These are phyloP conservation scores for Ceratobasidium sp. DNA, from an alignment of 1,284 basidiomycete genomes.

Conservation along the genomic window DNA sequence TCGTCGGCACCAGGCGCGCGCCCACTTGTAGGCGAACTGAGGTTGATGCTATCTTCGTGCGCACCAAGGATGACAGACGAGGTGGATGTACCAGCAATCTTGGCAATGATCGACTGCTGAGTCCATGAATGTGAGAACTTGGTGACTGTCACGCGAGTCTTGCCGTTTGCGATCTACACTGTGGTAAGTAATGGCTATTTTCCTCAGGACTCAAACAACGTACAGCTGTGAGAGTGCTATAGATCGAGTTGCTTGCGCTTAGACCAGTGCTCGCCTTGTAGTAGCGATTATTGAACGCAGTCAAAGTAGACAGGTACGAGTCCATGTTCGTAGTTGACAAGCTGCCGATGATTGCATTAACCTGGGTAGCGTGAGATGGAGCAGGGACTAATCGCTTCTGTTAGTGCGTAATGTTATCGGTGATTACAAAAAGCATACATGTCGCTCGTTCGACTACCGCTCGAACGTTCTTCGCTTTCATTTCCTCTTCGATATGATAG, in stretches of 20 bases:
- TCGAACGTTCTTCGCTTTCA: constrained; percentile 10
- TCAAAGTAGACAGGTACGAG: constrained; percentile 51
- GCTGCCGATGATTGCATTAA: constrained; percentile 53
- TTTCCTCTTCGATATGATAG: constrained; percentile 12
- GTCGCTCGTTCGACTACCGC: constrained; percentile 35
- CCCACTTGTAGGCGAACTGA: constrained; percentile 45
- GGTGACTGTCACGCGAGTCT: constrained; percentile 58
- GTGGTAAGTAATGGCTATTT: no score
- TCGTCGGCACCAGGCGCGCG: constrained; percentile 74
- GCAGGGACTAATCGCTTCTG: constrained; percentile 44
- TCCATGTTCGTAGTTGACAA: constrained; percentile 57
- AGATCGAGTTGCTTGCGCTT: constrained; percentile 54
- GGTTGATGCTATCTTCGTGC: constrained; percentile 55
- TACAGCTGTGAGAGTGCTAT: constrained; percentile 27
- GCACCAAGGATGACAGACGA: constrained; percentile 66
- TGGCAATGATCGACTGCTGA: constrained; percentile 70
- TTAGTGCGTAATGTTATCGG: background rate
- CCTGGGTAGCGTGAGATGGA: constrained; percentile 52
- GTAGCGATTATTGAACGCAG: constrained; percentile 58
- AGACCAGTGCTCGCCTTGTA: constrained; percentile 55
- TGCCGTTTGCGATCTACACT: constrained; percentile 52
- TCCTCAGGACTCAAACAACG: no score
- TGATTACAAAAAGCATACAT: background rate
- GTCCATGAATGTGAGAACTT: constrained; percentile 69
- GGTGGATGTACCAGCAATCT: constrained; percentile 53